These are phyloP conservation scores for Vitis cinerea DNA, from an alignment of 164 flowering plant species.

Conservation along the genomic window DNA sequence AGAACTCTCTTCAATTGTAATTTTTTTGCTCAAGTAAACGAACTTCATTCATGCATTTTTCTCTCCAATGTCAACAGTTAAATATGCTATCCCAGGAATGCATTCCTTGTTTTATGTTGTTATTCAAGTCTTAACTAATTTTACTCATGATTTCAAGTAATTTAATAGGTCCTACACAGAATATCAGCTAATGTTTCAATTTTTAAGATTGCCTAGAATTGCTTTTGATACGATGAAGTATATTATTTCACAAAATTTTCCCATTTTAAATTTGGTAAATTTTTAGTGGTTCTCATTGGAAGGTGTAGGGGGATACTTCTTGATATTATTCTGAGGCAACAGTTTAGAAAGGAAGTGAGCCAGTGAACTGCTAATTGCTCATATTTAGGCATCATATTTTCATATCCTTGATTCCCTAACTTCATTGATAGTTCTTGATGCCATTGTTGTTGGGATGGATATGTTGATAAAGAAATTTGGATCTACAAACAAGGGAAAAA, in stretches of 20 bases:
- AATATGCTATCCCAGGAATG: too few species aligned
- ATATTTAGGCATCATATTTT: neutral
- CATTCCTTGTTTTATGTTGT: too few species aligned
- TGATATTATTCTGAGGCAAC: neutral
- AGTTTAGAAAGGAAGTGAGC: neutral
- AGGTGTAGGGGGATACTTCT: neutral
- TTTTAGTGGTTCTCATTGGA: neutral
- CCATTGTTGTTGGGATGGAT: constrained; percentile 93
- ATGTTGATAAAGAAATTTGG: constrained; percentile 89
- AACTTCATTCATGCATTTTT: neutral
- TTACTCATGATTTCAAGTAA: too few species aligned
- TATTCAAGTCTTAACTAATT: too few species aligned
- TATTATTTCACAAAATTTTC: neutral
- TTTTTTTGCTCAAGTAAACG: neutral
- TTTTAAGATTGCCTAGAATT: neutral
- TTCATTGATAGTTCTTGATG: constrained; percentile 74
- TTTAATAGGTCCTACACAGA: neutral
- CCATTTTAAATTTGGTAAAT: neutral
- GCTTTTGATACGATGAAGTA: neutral
- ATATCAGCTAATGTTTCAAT: neutral
- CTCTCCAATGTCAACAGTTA: too few species aligned
- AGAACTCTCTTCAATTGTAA: neutral
- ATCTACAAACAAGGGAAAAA: constrained; percentile 79
- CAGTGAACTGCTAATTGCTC: neutral
- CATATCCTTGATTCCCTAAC: constrained; percentile 51